Evolutionary conservation across 2,329 filamentous ascomycete genomes (phyloP).

Genomic region (Aspergillus intermedius): DNA sequence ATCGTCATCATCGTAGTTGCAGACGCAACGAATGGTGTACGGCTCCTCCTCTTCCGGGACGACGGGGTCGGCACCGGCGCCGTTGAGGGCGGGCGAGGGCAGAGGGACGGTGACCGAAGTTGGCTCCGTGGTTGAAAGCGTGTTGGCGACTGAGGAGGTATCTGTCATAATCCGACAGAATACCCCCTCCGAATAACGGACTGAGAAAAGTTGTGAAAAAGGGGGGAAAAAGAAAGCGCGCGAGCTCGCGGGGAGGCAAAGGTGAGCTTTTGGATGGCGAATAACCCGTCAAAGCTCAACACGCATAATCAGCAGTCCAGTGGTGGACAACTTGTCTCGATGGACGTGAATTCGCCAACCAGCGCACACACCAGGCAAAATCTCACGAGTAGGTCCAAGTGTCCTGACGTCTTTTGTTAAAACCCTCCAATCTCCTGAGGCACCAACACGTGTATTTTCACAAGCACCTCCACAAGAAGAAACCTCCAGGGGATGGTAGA

Average conservation of each 20-base stretch:
- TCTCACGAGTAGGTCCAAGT: neutral
- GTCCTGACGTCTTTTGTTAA: neutral
- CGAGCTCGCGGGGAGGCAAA: constrained; percentile 10
- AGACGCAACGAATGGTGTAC: constrained; percentile 98
- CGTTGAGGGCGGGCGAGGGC: constrained; percentile 38
- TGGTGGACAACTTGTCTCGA: neutral
- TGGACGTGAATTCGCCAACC: neutral
- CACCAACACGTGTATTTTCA: neutral
- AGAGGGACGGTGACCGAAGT: constrained; percentile 42
- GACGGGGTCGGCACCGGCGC: constrained; percentile 36
- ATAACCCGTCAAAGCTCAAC: constrained; percentile 13
- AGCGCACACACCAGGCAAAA: neutral
- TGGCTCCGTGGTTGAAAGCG: constrained; percentile 42
- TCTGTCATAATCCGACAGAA: constrained; percentile 51
- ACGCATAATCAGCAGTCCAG: constrained; percentile 17
- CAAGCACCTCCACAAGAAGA: neutral
- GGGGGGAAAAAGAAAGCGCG: constrained; percentile 12
- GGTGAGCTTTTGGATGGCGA: constrained; percentile 2
- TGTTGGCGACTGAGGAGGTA: constrained; percentile 45
- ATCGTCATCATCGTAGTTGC: constrained; percentile 87
- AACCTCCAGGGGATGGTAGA: neutral
- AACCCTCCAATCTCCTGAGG: neutral
- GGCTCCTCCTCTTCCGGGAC: constrained; percentile 41
- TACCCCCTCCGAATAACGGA: constrained; percentile 35
- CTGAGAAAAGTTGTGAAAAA: neutral